Conservation (phyloP, 2,329 filamentous ascomycete species). For the Fusarium ramigenum region DNA sequence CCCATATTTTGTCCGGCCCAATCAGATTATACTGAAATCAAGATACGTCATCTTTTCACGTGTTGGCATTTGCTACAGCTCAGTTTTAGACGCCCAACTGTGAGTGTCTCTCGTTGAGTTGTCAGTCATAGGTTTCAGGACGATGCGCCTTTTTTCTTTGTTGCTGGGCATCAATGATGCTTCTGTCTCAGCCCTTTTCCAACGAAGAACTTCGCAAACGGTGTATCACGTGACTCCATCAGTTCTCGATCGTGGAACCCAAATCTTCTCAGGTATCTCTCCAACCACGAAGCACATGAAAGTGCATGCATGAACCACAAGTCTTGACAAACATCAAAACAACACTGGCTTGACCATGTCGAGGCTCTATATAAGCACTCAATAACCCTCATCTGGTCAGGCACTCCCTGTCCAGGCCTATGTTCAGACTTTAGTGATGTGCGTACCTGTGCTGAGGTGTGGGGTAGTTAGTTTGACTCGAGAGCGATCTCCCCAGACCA, state of each 20-base stretch:
- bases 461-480: slow-evolving; percentile 26
- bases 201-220: not conserved
- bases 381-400: not conserved
- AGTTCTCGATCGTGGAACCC: not conserved
- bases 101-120: slow-evolving; percentile 9
- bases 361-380: not conserved
- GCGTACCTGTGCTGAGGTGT: slow-evolving; percentile 27
- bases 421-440: slow-evolving; percentile 1
- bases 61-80: not conserved
- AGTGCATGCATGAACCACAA: slow-evolving; percentile 8
- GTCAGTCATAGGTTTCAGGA: not conserved
- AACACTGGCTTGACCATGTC: not conserved
- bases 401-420: slow-evolving; percentile 1
- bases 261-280: not conserved
- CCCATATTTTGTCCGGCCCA: slow-evolving; percentile 33
- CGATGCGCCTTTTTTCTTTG: not conserved
- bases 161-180: slow-evolving; percentile 4
- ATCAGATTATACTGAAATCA: slow-evolving; percentile 24
- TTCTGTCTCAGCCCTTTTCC: not conserved
- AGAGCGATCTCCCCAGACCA: slow-evolving; percentile 26
- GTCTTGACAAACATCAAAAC: not conserved
- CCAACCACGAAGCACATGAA: not conserved
- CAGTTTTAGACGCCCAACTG: slow-evolving; percentile 20
- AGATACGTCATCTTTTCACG: slow-evolving; percentile 30
- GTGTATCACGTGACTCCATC: not conserved